Evolutionary conservation across 305 asterid species (phyloP), one percentile per base, ranked within the genome.

Genomic region (Galium porrigens): DNA sequence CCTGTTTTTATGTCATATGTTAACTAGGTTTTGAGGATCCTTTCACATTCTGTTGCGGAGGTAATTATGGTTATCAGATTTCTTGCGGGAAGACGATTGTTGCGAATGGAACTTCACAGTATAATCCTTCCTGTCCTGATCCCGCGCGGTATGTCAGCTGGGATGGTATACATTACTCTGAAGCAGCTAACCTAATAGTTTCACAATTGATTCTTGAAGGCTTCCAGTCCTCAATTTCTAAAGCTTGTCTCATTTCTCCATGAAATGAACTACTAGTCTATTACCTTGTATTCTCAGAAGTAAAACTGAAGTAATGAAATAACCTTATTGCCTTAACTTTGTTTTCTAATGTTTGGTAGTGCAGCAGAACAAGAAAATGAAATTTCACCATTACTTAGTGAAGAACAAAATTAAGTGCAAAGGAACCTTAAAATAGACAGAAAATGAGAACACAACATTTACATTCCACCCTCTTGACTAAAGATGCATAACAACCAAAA

Each of bases 281-380:
- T 11, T 65, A 52, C 25, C 6, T 8, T 12, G 61, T 34, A 36
- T 14, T 44, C 55, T 12, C 56, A 59, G 33, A 14, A 30, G 58
- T 48, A 48, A n/a, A 64, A 64, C 4, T 32, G 30, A 33, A 49
- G 59, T 8, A 7, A 34, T 32, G 18, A 29, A 56, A 30, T 58
- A 30, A 30, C 57, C 30, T 20, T 52, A 52, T 7, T 52, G 20
- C 3, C 7, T 14, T 5, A 46, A 15, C 52, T 46, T 46, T 3
- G 20, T 46, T 46, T 5, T 46, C 6, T 46, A 22, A 4, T 46
- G 52, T 46, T 15, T 46, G 52, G 52, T 46, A 81, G 71, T 79
- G 68, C 58, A 82, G 74, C 85, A 61, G 71, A 71, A 77, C 61
- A 72, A 41, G 90, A 83, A 75, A 80, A 77, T 6, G 85, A 79